phyloP scores from a whole-genome alignment of 352 stramenopile genomes.

The Globisporangium spinosum region DNA sequence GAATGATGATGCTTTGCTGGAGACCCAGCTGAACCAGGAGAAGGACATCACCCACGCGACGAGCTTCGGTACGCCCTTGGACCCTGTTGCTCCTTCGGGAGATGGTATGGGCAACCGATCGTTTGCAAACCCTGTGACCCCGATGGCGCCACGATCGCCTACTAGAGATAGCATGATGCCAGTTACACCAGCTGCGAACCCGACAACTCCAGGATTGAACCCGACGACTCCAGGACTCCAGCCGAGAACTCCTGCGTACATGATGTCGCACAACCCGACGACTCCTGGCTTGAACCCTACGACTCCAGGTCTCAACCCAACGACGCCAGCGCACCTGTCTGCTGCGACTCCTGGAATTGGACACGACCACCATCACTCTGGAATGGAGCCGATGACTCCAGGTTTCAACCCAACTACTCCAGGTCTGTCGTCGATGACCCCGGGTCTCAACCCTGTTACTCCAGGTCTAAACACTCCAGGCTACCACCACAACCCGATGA shows the following conservation, averaged over 20 bases:
- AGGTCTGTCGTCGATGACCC: constrained; percentile 73
- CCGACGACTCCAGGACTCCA: constrained; percentile 79
- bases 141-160: constrained; percentile 61
- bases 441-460: constrained; percentile 76
- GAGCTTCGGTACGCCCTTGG: constrained; percentile 79
- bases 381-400: constrained; percentile 86
- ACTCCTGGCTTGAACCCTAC: constrained; percentile 81
- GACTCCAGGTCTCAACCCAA: constrained; percentile 73
- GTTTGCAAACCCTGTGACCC: constrained; percentile 48
- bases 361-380: constrained; percentile 47
- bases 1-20: constrained; percentile 82
- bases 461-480: constrained; percentile 78
- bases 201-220: constrained; percentile 75
- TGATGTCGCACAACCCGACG: constrained; percentile 72
- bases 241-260: constrained; percentile 70
- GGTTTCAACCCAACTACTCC: constrained; percentile 86
- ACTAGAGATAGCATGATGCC: constrained; percentile 61
- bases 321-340: constrained; percentile 65
- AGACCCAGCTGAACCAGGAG: constrained; percentile 88
- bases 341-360: constrained; percentile 68
- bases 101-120: constrained; percentile 44
- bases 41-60: constrained; percentile 88
- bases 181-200: constrained; percentile 65
- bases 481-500: constrained; percentile 87
- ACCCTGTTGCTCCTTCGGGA: constrained; percentile 66